Conservation (phyloP, 2,329 filamentous ascomycete species). For the Aspergillaceae sp. region DNA sequence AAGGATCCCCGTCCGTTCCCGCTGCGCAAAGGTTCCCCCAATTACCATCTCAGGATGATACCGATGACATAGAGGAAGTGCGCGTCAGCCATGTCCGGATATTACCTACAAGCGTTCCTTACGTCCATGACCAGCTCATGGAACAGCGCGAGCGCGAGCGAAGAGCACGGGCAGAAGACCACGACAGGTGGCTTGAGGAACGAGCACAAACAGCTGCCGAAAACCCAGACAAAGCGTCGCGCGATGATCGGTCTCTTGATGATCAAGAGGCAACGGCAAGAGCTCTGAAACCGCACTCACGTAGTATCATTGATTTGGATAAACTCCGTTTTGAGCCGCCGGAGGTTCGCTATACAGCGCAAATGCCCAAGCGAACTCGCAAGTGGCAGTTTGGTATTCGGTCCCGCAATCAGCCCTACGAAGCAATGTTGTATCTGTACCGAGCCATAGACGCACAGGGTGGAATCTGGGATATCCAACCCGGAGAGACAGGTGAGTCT, state of each 20-base stretch:
- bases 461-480: constrained; percentile 68
- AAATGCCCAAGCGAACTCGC: constrained; percentile 56
- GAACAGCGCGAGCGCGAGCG: constrained; percentile 43
- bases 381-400: constrained; percentile 98
- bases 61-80: constrained; percentile 35
- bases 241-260: constrained; percentile 41
- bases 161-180: constrained; percentile 18
- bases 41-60: constrained; percentile 15
- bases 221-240: constrained; percentile 8
- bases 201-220: constrained; percentile 19
- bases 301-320: constrained; percentile 61
- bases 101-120: constrained; percentile 79
- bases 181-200: constrained; percentile 39
- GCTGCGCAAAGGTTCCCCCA: constrained; percentile 14
- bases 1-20: constrained; percentile 4
- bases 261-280: constrained; percentile 75
- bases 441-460: constrained; percentile 81
- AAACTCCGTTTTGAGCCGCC: constrained; percentile 49
- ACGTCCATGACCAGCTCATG: constrained; percentile 87
- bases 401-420: constrained; percentile 85
- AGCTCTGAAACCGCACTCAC: constrained; percentile 76
- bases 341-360: constrained; percentile 32
- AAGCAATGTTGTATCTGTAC: constrained; percentile 92
- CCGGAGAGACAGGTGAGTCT: constrained; percentile 30
- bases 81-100: constrained; percentile 83